A percentile compares a stretch with the other conserved stretches of the same genome.
Conservation (phyloP, 768 basidiomycete species). For the Rhizopogon vulgaris region DNA sequence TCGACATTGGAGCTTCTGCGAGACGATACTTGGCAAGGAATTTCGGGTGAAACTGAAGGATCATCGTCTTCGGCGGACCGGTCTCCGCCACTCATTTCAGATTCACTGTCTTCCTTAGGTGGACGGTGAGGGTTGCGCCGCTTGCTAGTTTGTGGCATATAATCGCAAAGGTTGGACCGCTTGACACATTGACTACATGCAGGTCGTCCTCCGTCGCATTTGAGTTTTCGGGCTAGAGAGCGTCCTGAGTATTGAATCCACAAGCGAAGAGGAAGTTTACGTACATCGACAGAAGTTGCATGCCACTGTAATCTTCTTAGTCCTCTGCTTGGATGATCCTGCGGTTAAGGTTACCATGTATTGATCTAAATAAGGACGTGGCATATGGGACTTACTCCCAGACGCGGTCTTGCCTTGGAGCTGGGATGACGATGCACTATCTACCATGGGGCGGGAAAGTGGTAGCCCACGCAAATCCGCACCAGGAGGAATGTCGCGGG, state of each 20-base stretch:
- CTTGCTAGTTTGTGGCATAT: constrained; percentile 67
- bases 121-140: constrained; percentile 62
- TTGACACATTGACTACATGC: constrained; percentile 80
- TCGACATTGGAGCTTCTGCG: constrained; percentile 30
- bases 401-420: constrained; percentile 27
- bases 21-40: constrained; percentile 27
- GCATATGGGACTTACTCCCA: constrained; percentile 31
- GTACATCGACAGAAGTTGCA: constrained; percentile 89
- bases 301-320: constrained; percentile 84
- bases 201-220: constrained; percentile 82
- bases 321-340: constrained; percentile 61
- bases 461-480: constrained; percentile 39
- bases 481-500: constrained; percentile 42
- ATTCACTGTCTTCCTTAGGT: constrained; percentile 50
- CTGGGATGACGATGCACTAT: constrained; percentile 22
- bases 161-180: constrained; percentile 73
- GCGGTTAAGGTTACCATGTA: constrained; percentile 12
- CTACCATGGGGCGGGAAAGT: constrained; percentile 33
- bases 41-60: constrained; percentile 53
- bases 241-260: constrained; percentile 13
- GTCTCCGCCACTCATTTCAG: constrained; percentile 62
- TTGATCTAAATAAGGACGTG: constrained; percentile 3
- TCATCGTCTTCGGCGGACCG: constrained; percentile 44
- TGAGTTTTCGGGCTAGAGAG: constrained; percentile 71
- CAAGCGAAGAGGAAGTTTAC: constrained; percentile 25